Evolutionary conservation across 129 eudicot genomes (phyloP).

Genomic region (Artemisia annua): DNA sequence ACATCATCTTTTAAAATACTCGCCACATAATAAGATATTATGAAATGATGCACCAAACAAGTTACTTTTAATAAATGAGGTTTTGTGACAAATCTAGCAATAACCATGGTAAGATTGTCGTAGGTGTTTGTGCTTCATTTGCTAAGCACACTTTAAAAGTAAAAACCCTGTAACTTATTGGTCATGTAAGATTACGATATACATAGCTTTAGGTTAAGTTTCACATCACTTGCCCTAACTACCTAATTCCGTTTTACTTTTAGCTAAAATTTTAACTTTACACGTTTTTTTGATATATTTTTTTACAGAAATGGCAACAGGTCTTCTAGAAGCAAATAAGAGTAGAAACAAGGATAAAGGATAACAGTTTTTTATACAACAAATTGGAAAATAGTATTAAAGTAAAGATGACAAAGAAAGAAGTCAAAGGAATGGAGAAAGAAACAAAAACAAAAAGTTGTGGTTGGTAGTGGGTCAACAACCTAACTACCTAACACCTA

Average conservation of each 20-base stretch:
- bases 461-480: constrained; percentile 47
- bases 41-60: too few species aligned
- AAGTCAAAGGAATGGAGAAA: constrained; percentile 29
- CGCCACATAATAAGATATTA: too few species aligned
- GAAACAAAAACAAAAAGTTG: constrained; percentile 20
- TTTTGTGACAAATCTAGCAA: not conserved
- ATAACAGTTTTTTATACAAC: not conserved
- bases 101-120: not conserved
- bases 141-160: not conserved
- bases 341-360: not conserved
- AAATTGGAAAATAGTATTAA: not conserved
- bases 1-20: too few species aligned
- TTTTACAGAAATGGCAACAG: too few species aligned
- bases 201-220: not conserved
- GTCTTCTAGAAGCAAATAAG: too few species aligned
- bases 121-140: not conserved
- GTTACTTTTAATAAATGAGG: too few species aligned
- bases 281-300: too few species aligned
- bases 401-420: not conserved
- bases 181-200: not conserved
- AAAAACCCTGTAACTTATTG: not conserved
- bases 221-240: too few species aligned
- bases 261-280: too few species aligned
- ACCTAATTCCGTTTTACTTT: too few species aligned
- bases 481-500: constrained; percentile 31